A percentile compares a stretch with the other conserved stretches of the same genome.
Evolutionary conservation across 805 yeast genomes (phyloP).

Genomic region (Candida broadrunensis): DNA sequence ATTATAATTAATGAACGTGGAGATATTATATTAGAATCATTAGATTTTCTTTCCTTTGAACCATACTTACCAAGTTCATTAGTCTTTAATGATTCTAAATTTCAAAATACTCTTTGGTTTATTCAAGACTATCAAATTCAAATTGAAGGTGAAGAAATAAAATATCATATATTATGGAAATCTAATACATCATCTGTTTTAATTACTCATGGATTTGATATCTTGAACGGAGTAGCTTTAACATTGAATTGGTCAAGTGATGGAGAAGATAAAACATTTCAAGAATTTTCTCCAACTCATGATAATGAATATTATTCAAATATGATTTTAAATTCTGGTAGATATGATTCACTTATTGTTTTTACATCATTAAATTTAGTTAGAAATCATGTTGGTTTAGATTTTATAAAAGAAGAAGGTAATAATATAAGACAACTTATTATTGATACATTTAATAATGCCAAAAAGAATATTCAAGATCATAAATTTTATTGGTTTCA

Average conservation of each 20-base stretch:
- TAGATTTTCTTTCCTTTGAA: constrained; percentile 9
- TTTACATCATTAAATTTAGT: constrained; percentile 52
- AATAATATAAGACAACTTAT: constrained; percentile 23
- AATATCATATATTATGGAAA: constrained; percentile 53
- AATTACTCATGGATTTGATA: constrained; percentile 19
- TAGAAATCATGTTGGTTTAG: constrained; percentile 32
- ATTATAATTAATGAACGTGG: constrained; percentile 7
- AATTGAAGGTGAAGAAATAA: constrained; percentile 3
- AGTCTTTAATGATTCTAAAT: constrained; percentile 2
- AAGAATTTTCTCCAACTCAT: constrained; percentile 22
- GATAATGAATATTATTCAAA: constrained; percentile 38
- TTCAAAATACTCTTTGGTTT: constrained; percentile 40
- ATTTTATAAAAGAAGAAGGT: constrained; percentile 1
- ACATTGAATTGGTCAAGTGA: constrained; percentile 14
- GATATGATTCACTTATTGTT: constrained; percentile 47
- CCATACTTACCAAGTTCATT: constrained; percentile 12
- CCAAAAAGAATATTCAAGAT: constrained; percentile 1
- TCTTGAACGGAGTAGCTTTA: constrained; percentile 11
- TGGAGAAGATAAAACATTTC: constrained; percentile 7
- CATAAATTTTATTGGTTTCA: constrained; percentile 58
- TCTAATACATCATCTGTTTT: constrained; percentile 54
- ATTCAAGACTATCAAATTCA: constrained; percentile 35
- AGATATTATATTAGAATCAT: background rate
- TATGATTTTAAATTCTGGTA: constrained; percentile 48
- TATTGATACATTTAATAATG: constrained; percentile 17